A percentile compares a stretch with the other conserved stretches of the same genome.
Conservation (phyloP, 805 yeast species). For the Candida michaelii region DNA sequence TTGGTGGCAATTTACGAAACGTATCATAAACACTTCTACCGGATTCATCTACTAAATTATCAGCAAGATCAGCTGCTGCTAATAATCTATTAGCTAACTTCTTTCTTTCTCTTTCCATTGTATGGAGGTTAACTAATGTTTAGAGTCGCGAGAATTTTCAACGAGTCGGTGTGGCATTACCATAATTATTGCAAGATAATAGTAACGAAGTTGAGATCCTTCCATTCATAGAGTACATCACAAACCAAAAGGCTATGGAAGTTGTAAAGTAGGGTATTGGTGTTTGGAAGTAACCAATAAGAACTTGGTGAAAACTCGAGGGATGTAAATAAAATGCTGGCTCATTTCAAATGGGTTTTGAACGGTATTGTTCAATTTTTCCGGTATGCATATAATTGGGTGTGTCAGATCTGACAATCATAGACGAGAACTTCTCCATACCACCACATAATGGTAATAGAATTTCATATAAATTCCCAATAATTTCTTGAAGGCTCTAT, state of each 20-base stretch:
- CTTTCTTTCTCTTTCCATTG: constrained; percentile 35
- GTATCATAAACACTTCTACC: constrained; percentile 51
- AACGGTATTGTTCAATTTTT: background rate
- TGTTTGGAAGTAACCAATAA: too few species aligned
- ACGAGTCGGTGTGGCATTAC: background rate
- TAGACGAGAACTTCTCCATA: background rate
- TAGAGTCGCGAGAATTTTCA: constrained; percentile 6
- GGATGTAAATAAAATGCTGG: too few species aligned
- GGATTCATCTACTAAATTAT: constrained; percentile 37
- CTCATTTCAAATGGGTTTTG: too few species aligned
- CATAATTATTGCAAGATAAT: background rate
- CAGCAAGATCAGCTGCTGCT: constrained; percentile 38
- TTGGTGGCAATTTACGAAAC: constrained; percentile 72
- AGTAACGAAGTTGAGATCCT: too few species aligned
- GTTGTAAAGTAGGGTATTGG: too few species aligned
- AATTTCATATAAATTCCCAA: too few species aligned
- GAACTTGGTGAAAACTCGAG: too few species aligned
- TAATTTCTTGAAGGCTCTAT: too few species aligned
- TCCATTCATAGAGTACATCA: background rate
- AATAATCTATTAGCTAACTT: constrained; percentile 34
- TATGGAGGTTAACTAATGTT: background rate
- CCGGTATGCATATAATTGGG: constrained; percentile 4
- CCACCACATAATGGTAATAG: too few species aligned
- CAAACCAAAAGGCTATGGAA: background rate
- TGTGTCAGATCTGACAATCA: background rate